phyloP scores from a whole-genome alignment of 2,329 filamentous ascomycete genomes.

The Cladophialophora yegresii region DNA sequence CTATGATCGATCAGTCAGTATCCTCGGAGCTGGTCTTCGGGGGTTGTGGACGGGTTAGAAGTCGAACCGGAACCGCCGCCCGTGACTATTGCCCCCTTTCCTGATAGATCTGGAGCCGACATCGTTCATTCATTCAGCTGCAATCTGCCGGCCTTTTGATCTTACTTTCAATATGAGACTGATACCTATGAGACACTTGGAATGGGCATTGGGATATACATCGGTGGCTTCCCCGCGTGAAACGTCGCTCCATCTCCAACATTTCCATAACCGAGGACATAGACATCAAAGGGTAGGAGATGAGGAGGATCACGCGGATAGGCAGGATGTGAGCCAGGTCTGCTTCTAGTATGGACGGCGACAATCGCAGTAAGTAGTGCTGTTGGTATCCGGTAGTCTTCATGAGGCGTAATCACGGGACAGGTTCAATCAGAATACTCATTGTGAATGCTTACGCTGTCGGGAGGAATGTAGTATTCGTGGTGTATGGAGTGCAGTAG shows the following conservation, averaged over 20 bases:
- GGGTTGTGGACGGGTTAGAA: constrained; percentile 24
- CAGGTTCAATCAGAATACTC: not conserved
- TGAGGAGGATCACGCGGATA: not conserved
- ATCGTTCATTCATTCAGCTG: not conserved
- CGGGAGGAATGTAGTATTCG: too few species aligned
- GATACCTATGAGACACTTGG: not conserved
- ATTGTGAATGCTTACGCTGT: not conserved
- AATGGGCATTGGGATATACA: not conserved
- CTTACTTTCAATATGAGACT: not conserved
- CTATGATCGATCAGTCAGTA: constrained; percentile 26
- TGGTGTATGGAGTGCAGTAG: not conserved
- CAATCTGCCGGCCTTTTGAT: not conserved
- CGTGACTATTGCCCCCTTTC: constrained; percentile 52
- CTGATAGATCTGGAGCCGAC: constrained; percentile 10
- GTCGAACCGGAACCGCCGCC: constrained; percentile 54
- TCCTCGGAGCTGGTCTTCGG: not conserved
- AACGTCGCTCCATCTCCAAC: not conserved
- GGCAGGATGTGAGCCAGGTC: not conserved
- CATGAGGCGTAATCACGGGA: not conserved
- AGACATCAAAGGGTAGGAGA: not conserved
- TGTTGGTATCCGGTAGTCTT: not conserved
- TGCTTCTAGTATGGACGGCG: not conserved
- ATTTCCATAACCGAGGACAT: not conserved
- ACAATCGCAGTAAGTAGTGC: not conserved
- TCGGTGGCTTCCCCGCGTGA: not conserved